Evolutionary conservation across 768 basidiomycete species (phyloP).

Genomic region (Melanogaster broomeanus): DNA sequence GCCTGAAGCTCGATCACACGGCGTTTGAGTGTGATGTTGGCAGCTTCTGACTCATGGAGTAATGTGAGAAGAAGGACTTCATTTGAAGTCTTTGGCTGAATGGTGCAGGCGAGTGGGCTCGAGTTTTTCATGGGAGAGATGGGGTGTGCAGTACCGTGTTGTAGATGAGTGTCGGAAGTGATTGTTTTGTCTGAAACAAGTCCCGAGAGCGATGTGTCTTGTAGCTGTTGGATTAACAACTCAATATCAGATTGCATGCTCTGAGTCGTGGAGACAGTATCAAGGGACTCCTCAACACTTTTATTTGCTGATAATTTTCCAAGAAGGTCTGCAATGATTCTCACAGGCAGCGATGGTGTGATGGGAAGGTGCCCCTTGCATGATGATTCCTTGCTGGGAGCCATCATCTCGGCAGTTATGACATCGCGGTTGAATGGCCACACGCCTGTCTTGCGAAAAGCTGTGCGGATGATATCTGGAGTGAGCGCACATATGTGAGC

Average conservation of each 20-base stretch:
- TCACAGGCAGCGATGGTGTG: too few relatives aligned
- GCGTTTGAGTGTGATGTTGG: background rate
- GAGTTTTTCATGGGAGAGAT: background rate
- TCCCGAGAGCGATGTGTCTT: background rate
- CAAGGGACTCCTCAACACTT: too few relatives aligned
- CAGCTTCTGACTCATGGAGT: background rate
- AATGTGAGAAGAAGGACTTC: too few relatives aligned
- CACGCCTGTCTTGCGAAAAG: slow-evolving; percentile 30
- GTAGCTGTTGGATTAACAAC: slow-evolving; percentile 1
- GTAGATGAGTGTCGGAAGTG: background rate
- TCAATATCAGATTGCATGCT: slow-evolving; percentile 39
- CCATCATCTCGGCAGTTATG: slow-evolving; percentile 19
- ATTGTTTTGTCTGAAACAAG: background rate
- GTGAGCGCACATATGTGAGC: slow-evolving; percentile 37
- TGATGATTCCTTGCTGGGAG: slow-evolving; percentile 13
- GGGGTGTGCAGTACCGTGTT: background rate
- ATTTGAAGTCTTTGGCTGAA: too few relatives aligned
- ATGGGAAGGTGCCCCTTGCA: too few relatives aligned
- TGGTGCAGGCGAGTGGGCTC: background rate
- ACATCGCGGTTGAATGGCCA: slow-evolving; percentile 21
- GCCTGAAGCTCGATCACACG: background rate
- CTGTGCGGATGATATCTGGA: slow-evolving; percentile 14
- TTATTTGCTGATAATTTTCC: too few relatives aligned
- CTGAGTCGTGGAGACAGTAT: too few relatives aligned
- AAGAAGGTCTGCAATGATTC: too few relatives aligned